phyloP scores from a whole-genome alignment of 129 eudicot species.

The Apium graveolens region DNA sequence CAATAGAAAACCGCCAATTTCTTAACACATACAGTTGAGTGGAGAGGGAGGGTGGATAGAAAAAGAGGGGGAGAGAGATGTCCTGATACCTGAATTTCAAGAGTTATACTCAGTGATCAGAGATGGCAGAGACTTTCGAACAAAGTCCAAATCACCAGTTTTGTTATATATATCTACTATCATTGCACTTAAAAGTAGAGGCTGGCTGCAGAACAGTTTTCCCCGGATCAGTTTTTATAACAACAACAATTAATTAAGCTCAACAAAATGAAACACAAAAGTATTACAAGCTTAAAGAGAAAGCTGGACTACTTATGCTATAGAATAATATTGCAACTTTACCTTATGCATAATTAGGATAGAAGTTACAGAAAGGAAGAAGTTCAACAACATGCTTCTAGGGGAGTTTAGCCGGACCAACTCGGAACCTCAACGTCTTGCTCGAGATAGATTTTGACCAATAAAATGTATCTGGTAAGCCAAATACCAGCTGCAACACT shows the following conservation, averaged over 20 bases:
- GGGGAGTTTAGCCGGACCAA: too few relatives aligned
- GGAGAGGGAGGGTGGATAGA: neutral
- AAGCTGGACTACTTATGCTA: neutral
- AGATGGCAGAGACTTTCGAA: too few relatives aligned
- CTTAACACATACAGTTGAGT: neutral
- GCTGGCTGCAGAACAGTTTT: slow-evolving; percentile 51
- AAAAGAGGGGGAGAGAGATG: neutral
- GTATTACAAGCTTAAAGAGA: neutral
- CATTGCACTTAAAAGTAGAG: slow-evolving; percentile 80
- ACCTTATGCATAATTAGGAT: neutral
- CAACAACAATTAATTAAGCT: neutral
- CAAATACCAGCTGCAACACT: too few relatives aligned
- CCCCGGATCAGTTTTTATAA: slow-evolving; percentile 2
- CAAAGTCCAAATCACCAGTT: too few relatives aligned
- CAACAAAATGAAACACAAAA: neutral
- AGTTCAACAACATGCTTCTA: neutral
- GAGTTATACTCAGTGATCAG: too few relatives aligned
- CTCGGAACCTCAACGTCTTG: too few relatives aligned
- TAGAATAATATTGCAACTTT: neutral
- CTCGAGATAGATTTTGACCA: too few relatives aligned
- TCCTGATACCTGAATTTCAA: too few relatives aligned
- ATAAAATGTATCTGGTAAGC: too few relatives aligned
- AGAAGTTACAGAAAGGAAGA: neutral
- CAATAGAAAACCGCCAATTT: too few relatives aligned
- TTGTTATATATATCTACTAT: too few relatives aligned